Percentiles rank a stretch among this genome's conserved stretches.
phyloP scores from a whole-genome alignment of 164 flowering plant species.

The Berberis thunbergii region DNA sequence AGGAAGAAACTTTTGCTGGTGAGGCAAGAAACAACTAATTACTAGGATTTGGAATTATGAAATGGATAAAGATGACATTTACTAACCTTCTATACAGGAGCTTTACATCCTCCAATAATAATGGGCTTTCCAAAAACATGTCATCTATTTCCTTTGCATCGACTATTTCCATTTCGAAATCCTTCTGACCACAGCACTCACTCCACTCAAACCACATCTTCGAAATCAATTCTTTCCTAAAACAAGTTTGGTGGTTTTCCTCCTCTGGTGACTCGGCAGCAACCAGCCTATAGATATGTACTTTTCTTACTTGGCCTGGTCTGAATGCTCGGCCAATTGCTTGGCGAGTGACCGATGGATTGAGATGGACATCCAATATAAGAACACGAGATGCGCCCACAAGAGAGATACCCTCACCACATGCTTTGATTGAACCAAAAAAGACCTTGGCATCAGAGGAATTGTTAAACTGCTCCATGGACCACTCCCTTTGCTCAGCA shows the following conservation, averaged over 20 bases:
- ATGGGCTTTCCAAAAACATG: constrained; percentile 44
- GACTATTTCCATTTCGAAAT: constrained; percentile 43
- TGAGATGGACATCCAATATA: constrained; percentile 73
- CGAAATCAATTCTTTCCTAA: constrained; percentile 62
- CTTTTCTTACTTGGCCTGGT: constrained; percentile 80
- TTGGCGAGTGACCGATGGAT: constrained; percentile 85
- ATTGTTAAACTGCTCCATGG: constrained; percentile 68
- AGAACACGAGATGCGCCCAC: constrained; percentile 88
- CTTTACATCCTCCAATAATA: constrained; percentile 43
- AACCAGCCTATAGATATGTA: constrained; percentile 56
- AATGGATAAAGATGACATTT: too few species aligned
- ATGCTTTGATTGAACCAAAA: constrained; percentile 86
- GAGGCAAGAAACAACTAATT: too few species aligned
- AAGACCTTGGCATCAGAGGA: constrained; percentile 67
- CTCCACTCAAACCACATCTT: constrained; percentile 96
- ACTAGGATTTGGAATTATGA: too few species aligned
- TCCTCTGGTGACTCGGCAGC: constrained; percentile 78
- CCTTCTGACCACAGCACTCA: constrained; percentile 28
- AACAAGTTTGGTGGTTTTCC: constrained; percentile 58
- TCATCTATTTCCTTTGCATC: constrained; percentile 48
- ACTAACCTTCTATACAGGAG: constrained; percentile 57
- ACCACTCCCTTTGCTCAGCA: constrained; percentile 45
- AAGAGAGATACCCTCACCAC: constrained; percentile 91
- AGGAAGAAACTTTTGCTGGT: too few species aligned
- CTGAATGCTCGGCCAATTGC: constrained; percentile 90